Percentiles rank a stretch among this genome's conserved stretches.
phyloP scores from a whole-genome alignment of 805 yeast genomes.

The Tetrapisispora taiwanensis region DNA sequence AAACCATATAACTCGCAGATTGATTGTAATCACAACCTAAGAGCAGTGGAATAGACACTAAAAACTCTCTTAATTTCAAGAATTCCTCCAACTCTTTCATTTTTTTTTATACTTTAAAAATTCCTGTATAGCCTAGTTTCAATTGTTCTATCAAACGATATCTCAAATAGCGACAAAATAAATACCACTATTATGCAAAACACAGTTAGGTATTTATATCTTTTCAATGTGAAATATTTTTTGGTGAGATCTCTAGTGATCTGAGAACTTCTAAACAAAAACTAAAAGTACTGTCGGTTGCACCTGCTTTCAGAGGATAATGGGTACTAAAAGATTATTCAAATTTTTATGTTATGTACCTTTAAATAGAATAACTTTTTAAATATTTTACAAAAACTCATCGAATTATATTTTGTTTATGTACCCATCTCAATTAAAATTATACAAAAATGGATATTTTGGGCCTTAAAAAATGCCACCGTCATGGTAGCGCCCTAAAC shows the following conservation, averaged over 20 bases:
- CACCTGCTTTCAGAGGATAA: too few relatives aligned
- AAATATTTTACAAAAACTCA: not conserved
- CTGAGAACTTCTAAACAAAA: too few relatives aligned
- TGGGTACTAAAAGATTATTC: not conserved
- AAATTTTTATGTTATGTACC: not conserved
- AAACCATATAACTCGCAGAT: slow-evolving; percentile 17
- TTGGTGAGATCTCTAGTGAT: too few relatives aligned
- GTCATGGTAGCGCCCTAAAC: slow-evolving; percentile 1
- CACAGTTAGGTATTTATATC: too few relatives aligned
- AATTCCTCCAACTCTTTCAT: not conserved
- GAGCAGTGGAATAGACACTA: slow-evolving; percentile 19
- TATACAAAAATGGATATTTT: not conserved
- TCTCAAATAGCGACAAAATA: too few relatives aligned
- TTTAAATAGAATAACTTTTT: not conserved
- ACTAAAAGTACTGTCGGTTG: too few relatives aligned
- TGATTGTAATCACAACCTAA: slow-evolving; percentile 20
- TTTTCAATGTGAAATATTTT: too few relatives aligned
- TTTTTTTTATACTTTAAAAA: not conserved
- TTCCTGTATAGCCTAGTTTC: too few relatives aligned
- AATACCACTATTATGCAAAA: too few relatives aligned
- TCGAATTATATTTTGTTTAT: not conserved
- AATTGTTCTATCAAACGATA: too few relatives aligned
- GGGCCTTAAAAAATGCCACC: not conserved
- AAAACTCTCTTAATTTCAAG: slow-evolving; percentile 17
- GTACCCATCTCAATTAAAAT: not conserved